phyloP scores from a whole-genome alignment of 257 asterid species.

The Mentha longifolia region DNA sequence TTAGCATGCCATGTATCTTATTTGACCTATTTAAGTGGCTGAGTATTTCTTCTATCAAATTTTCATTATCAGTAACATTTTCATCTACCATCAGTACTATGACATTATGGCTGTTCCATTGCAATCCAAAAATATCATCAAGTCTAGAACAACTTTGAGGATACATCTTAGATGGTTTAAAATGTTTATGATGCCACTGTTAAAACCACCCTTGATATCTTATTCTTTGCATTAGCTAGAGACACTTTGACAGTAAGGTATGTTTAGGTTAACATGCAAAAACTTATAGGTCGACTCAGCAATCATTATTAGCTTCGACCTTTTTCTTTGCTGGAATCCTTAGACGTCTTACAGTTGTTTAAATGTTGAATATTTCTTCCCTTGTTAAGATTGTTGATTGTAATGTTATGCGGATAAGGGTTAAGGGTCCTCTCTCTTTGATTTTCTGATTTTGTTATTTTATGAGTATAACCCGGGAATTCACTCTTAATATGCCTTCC shows the following conservation, averaged over 20 bases:
- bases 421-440: constrained; percentile 15
- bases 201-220: not conserved
- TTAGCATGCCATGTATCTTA: constrained; percentile 36
- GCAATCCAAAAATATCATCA: constrained; percentile 18
- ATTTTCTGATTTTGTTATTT: not conserved
- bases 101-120: constrained; percentile 12
- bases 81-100: not conserved
- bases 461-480: not conserved
- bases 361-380: not conserved
- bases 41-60: not conserved
- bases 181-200: constrained; percentile 9
- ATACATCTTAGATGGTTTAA: not conserved
- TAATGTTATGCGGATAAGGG: constrained; percentile 14
- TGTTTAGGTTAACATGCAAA: constrained; percentile 11
- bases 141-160: constrained; percentile 14
- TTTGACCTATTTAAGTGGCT: not conserved
- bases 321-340: not conserved
- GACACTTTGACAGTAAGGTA: constrained; percentile 20
- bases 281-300: constrained; percentile 10
- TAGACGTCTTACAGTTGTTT: constrained; percentile 7
- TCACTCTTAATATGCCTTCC: constrained; percentile 13
- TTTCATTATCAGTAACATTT: not conserved
- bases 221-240: constrained; percentile 15
- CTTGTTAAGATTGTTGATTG: constrained; percentile 21
- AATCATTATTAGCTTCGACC: constrained; percentile 18